A percentile compares a stretch with the other conserved stretches of the same genome.
Conservation (phyloP, 176 grass and related monocot species). For the Phyllostachys edulis region DNA sequence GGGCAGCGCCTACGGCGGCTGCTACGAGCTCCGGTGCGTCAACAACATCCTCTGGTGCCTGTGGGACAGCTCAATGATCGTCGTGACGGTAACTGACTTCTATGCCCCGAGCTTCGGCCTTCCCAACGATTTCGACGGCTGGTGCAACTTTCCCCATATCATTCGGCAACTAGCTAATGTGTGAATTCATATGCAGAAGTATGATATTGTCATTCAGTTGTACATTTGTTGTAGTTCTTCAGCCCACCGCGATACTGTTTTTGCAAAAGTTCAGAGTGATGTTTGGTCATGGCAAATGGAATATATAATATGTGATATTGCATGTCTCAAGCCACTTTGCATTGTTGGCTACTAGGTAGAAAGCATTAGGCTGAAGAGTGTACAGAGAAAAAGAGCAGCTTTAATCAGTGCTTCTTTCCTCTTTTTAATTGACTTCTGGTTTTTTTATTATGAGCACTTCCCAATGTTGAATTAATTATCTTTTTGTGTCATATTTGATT, state of each 20-base stretch:
- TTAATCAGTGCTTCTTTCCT: background rate
- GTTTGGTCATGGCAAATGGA: conserved; percentile 43
- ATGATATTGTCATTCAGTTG: conserved; percentile 24
- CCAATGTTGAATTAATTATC: too few species aligned
- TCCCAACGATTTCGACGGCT: too few species aligned
- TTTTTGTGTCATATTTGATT: too few species aligned
- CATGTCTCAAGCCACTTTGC: conserved; percentile 25
- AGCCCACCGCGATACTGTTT: background rate
- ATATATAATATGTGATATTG: conserved; percentile 1
- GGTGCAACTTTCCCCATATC: too few species aligned
- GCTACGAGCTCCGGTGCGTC: too few species aligned
- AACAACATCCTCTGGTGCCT: too few species aligned
- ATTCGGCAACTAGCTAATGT: background rate
- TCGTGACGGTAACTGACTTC: too few species aligned
- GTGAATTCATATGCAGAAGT: conserved; percentile 6
- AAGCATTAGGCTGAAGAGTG: background rate
- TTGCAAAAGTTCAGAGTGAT: conserved; percentile 37
- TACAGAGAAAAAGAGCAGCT: conserved; percentile 16
- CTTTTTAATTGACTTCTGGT: too few species aligned
- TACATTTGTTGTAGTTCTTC: background rate
- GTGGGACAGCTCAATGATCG: too few species aligned
- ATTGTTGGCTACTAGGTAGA: conserved; percentile 1
- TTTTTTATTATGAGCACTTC: too few species aligned
- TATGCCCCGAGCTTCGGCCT: too few species aligned
- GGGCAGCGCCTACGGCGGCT: too few species aligned